A percentile compares a stretch with the other conserved stretches of the same genome.
These are phyloP conservation scores for Cryptococcus sp. DNA, from an alignment of 1,284 basidiomycete genomes.

Conservation along the genomic window DNA sequence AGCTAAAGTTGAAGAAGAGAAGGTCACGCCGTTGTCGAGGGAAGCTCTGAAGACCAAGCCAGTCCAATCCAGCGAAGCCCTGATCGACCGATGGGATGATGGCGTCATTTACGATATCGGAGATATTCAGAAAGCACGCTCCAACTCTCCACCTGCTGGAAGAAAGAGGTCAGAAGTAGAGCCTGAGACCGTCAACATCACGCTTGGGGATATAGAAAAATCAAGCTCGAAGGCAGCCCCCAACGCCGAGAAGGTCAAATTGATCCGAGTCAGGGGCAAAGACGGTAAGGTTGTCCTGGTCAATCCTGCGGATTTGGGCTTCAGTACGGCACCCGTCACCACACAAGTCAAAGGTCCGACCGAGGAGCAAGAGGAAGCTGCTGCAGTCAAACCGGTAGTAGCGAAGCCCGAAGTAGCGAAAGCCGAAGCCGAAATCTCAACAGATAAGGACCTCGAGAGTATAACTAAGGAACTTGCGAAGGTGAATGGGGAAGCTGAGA, in stretches of 20 bases:
- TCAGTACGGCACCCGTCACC: too few species aligned
- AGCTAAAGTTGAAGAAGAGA: slow-evolving; percentile 15
- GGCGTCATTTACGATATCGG: too few species aligned
- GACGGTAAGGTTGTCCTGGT: too few species aligned
- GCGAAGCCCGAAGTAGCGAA: slow-evolving; percentile 1
- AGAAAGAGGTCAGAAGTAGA: too few species aligned
- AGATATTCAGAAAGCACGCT: too few species aligned
- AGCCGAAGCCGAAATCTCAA: background rate
- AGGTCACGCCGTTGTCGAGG: slow-evolving; percentile 21
- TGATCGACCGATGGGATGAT: slow-evolving; percentile 3
- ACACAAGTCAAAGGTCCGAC: too few species aligned
- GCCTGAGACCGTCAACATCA: too few species aligned
- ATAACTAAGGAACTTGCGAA: too few species aligned
- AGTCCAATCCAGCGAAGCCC: slow-evolving; percentile 29
- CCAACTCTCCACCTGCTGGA: slow-evolving; percentile 9
- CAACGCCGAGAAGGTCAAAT: slow-evolving; percentile 16
- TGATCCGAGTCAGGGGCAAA: too few species aligned
- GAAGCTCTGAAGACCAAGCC: slow-evolving; percentile 32
- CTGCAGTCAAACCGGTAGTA: slow-evolving; percentile 6
- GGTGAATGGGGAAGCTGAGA: too few species aligned
- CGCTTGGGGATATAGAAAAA: slow-evolving; percentile 43
- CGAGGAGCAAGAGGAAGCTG: slow-evolving; percentile 1
- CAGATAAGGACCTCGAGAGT: too few species aligned
- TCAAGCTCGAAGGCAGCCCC: slow-evolving; percentile 29
- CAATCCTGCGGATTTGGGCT: too few species aligned